A percentile compares a stretch with the other conserved stretches of the same genome.
phyloP scores from a whole-genome alignment of 768 basidiomycete genomes.

The Boletus eberwhitei region DNA sequence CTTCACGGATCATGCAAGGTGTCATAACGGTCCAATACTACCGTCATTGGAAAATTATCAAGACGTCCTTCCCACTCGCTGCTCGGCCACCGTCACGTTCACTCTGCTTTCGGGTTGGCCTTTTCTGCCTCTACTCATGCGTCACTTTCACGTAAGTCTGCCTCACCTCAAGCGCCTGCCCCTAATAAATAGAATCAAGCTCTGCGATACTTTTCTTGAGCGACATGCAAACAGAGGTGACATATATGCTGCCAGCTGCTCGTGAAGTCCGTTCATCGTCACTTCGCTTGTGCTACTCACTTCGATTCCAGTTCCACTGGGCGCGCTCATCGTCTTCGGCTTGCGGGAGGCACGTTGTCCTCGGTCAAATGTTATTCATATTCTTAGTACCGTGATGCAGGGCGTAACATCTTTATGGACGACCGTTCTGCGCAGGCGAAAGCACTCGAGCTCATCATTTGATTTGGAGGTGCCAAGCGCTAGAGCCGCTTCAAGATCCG shows the following conservation, averaged over 20 bases:
- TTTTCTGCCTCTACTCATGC: constrained; percentile 46
- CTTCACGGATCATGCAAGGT: constrained; percentile 28
- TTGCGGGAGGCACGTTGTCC: constrained; percentile 40
- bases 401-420: constrained; percentile 39
- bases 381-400: constrained; percentile 22
- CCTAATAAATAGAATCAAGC: constrained; percentile 21
- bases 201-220: constrained; percentile 39
- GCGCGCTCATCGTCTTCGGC: constrained; percentile 47
- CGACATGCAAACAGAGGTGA: constrained; percentile 27
- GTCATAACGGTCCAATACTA: constrained; percentile 44
- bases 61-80: constrained; percentile 41
- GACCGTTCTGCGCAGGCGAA: constrained; percentile 1
- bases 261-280: constrained; percentile 32
- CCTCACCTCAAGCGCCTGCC: neutral
- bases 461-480: constrained; percentile 25
- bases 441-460: constrained; percentile 5
- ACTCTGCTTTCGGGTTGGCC: constrained; percentile 37
- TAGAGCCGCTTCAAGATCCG: constrained; percentile 16
- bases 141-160: constrained; percentile 41
- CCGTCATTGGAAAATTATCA: constrained; percentile 37
- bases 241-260: constrained; percentile 50
- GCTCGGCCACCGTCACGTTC: constrained; percentile 34
- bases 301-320: constrained; percentile 43
- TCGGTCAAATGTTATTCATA: neutral
- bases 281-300: neutral